Evolutionary conservation across 208 protist species (phyloP), one percentile per base, ranked within the genome.

Genomic region (Trypanosoma avium): DNA sequence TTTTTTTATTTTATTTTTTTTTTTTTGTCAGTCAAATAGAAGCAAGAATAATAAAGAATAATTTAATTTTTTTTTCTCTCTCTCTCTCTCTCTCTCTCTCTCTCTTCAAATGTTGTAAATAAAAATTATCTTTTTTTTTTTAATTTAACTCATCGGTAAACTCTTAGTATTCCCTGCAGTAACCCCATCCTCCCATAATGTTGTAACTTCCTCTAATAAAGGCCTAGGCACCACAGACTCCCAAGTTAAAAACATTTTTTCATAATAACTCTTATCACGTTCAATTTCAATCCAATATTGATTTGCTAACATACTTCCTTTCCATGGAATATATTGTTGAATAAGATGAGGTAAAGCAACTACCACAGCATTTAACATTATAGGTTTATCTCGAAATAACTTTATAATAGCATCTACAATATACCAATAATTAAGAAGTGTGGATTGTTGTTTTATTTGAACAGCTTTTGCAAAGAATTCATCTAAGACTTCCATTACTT

Each of bases 401-500:
- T 67, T 67, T 52, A 67, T 21, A 8, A 60, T 32, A 38, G 50
- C 61, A 53, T 67, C 61, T 7, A 60, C 22, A 22, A 67, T 53
- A 40, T 60, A 67, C 61, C 61, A 67, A 27, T 60, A 60, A 27
- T 67, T 57, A 3, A 57, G 21, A 3, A 67, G 52, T 15, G 27
- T 36, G 17, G 21, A 24, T 30, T 54, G 61, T 32, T 67, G 35
- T 29, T 59, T 17, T 15, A 3, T 30, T 35, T 49, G 7, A 9
- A 67, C 38, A 32, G 61, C 61, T 4, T 48, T 42, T 5, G 30
- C 49, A 42, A 67, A 67, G 27, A 26, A 52, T 24, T 67, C 35
- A 47, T 67, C 42, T 15, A 67, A 21, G 10, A 59, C 61, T 29
- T 67, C 61, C 61, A 67, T 67, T 26, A 59, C 42, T 42, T 67